These are phyloP conservation scores for Leccinum fibrillosum DNA, from an alignment of 768 basidiomycete species.

Conservation along the genomic window DNA sequence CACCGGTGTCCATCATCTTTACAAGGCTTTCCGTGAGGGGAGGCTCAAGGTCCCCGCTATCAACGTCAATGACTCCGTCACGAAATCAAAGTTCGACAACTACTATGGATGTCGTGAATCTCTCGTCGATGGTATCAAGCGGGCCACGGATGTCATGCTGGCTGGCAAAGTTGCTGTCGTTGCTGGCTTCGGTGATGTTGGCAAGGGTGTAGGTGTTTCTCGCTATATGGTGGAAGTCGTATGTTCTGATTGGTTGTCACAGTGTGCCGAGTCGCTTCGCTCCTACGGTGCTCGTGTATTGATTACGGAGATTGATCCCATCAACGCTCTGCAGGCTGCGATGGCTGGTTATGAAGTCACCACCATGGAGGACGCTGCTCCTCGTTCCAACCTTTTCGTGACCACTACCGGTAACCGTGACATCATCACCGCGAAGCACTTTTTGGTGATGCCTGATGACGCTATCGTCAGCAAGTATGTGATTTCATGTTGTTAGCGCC, in stretches of 20 bases:
- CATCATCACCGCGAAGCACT: conserved; percentile 92
- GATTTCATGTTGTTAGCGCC: background rate
- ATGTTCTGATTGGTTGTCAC: conserved; percentile 4
- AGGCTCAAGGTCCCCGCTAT: conserved; percentile 97
- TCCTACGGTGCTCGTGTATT: conserved; percentile 98
- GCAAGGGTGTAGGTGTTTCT: conserved; percentile 82
- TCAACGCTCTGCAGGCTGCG: conserved; percentile 99
- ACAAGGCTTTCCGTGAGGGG: conserved; percentile 96
- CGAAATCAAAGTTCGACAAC: conserved; percentile 99
- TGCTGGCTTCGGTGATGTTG: conserved; percentile 98
- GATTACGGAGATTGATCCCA: conserved; percentile 98
- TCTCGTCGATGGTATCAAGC: conserved; percentile 99
- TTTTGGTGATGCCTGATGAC: conserved; percentile 93
- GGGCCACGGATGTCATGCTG: conserved; percentile 99
- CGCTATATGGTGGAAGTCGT: background rate
- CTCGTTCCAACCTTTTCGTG: conserved; percentile 87
- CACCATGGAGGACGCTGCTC: conserved; percentile 97
- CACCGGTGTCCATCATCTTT: conserved; percentile 98
- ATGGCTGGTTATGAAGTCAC: conserved; percentile 99
- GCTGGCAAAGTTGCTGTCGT: conserved; percentile 99
- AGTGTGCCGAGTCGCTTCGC: conserved; percentile 96
- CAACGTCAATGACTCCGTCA: conserved; percentile 99
- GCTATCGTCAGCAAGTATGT: conserved; percentile 96
- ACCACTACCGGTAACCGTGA: conserved; percentile 99
- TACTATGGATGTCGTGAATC: conserved; percentile 99